These are phyloP conservation scores for Candida qinlingensis DNA, from an alignment of 805 yeast genomes.

Conservation along the genomic window DNA sequence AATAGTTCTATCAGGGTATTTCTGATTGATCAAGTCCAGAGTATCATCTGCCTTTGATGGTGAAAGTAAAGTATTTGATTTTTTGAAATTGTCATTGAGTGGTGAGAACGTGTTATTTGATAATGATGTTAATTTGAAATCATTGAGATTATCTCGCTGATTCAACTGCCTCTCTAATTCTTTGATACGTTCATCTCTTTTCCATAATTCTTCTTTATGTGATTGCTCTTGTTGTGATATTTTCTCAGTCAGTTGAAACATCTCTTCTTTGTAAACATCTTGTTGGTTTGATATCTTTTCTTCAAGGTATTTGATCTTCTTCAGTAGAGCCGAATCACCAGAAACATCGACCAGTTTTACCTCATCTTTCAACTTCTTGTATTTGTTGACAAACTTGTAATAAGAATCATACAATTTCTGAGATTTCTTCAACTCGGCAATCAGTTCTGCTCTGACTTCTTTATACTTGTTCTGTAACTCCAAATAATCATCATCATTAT, in stretches of 20 bases:
- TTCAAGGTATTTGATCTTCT: slow-evolving; percentile 22
- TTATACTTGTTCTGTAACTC: slow-evolving; percentile 21
- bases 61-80: background rate
- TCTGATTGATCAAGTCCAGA: slow-evolving; percentile 2
- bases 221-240: slow-evolving; percentile 22
- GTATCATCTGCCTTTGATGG: slow-evolving; percentile 8
- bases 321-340: slow-evolving; percentile 10
- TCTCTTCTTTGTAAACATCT: slow-evolving; percentile 23
- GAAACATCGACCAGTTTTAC: slow-evolving; percentile 13
- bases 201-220: slow-evolving; percentile 20
- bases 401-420: slow-evolving; percentile 32
- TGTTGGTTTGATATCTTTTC: slow-evolving; percentile 22
- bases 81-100: too few relatives aligned
- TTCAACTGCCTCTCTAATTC: slow-evolving; percentile 24
- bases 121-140: background rate
- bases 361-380: slow-evolving; percentile 23
- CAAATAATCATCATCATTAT: slow-evolving; percentile 4
- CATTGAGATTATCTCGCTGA: background rate
- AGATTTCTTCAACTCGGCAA: slow-evolving; percentile 29
- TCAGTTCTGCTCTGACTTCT: slow-evolving; percentile 26
- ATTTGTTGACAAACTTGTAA: slow-evolving; percentile 27
- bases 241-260: slow-evolving; percentile 25
- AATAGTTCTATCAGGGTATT: slow-evolving; percentile 1
- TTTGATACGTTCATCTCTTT: slow-evolving; percentile 23
- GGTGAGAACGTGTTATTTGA: too few relatives aligned